Evolutionary conservation across 257 asterid species (phyloP).

Genomic region (Fraxinus anomala): DNA sequence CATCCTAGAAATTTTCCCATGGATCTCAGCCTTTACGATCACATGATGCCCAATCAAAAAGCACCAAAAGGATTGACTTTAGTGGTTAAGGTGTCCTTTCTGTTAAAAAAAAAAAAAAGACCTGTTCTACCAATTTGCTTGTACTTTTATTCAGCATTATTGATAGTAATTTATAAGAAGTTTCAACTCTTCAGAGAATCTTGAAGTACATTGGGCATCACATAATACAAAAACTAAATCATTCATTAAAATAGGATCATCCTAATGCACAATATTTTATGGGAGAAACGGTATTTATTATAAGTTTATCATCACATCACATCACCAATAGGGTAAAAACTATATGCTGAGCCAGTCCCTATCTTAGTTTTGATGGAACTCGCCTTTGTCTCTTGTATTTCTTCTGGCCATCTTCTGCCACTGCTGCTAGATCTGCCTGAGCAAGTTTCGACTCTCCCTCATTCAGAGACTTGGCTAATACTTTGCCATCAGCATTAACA

Average conservation of each 20-base stretch:
- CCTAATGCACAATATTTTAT: not conserved
- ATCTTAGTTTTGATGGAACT: conserved; percentile 1
- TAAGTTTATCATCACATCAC: not conserved
- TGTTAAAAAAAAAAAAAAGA: conserved; percentile 12
- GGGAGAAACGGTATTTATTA: not conserved
- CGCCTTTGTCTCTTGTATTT: conserved; percentile 55
- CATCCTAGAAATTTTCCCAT: not conserved
- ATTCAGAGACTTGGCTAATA: conserved; percentile 22
- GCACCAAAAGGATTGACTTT: not conserved
- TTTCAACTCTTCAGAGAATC: conserved; percentile 22
- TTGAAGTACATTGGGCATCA: conserved; percentile 6
- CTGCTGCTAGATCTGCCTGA: conserved; percentile 25
- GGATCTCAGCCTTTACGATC: not conserved
- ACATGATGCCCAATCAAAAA: conserved; percentile 23
- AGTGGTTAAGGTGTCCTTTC: not conserved
- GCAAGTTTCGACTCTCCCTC: conserved; percentile 30
- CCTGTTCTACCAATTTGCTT: not conserved
- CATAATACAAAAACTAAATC: not conserved
- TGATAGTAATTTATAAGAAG: not conserved
- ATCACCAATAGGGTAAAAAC: not conserved
- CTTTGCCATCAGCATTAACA: conserved; percentile 27
- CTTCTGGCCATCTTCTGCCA: conserved; percentile 40
- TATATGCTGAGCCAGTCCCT: not conserved
- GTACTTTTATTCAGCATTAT: conserved; percentile 4
- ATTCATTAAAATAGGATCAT: not conserved